Conservation (phyloP, 2,329 filamentous ascomycete genomes). For the Alternaria dauci region DNA sequence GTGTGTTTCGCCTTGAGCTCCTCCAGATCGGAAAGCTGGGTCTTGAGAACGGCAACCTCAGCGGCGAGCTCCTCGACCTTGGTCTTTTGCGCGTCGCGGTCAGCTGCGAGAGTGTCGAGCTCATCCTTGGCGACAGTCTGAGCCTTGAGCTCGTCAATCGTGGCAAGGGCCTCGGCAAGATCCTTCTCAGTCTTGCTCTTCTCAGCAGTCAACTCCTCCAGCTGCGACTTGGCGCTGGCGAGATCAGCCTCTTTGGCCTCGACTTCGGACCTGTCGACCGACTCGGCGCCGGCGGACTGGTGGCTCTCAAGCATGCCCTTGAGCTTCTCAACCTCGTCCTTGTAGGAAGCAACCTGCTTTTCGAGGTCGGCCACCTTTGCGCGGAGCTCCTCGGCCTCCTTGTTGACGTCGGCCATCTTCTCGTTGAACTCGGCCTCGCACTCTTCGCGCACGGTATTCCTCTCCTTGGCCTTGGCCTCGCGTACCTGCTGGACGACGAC, state of each 20-base stretch:
- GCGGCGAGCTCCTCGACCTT: slow-evolving; percentile 35
- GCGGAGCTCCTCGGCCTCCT: slow-evolving; percentile 29
- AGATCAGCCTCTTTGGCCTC: slow-evolving; percentile 43
- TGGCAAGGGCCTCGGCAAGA: slow-evolving; percentile 31
- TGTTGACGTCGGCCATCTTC: slow-evolving; percentile 33
- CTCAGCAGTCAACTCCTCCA: slow-evolving; percentile 25
- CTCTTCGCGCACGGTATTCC: slow-evolving; percentile 46
- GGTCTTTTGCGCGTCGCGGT: slow-evolving; percentile 33
- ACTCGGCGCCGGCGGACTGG: slow-evolving; percentile 26
- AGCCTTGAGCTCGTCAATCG: slow-evolving; percentile 31
- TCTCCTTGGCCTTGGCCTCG: slow-evolving; percentile 50
- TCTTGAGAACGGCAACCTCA: slow-evolving; percentile 32
- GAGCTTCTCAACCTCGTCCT: slow-evolving; percentile 42
- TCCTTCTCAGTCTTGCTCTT: slow-evolving; percentile 27
- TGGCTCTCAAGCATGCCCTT: slow-evolving; percentile 35
- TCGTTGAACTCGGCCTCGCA: slow-evolving; percentile 44
- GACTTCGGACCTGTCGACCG: slow-evolving; percentile 34
- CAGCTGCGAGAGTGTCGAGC: slow-evolving; percentile 35
- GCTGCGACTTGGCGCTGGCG: slow-evolving; percentile 27
- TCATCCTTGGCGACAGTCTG: slow-evolving; percentile 36
- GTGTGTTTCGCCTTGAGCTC: slow-evolving; percentile 26
- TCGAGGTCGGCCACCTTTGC: slow-evolving; percentile 34
- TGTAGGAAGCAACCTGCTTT: slow-evolving; percentile 37
- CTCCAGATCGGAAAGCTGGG: slow-evolving; percentile 33
- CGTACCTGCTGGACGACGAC: slow-evolving; percentile 53